Percentiles rank a stretch among this genome's conserved stretches.
Evolutionary conservation across 768 basidiomycete species (phyloP).

Genomic region (Hypholoma fasciculare): DNA sequence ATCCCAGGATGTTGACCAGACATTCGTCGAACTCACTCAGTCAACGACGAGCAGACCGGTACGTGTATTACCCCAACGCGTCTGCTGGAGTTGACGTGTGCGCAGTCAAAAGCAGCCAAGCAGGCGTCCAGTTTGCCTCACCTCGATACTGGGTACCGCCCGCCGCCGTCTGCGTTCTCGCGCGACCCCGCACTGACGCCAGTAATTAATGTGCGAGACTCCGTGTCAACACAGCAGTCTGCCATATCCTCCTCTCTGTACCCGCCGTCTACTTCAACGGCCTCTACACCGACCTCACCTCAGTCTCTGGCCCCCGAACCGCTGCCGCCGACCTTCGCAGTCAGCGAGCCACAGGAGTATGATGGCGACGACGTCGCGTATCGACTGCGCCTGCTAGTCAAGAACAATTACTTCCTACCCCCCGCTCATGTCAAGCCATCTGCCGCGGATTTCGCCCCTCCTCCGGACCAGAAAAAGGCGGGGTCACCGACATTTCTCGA

Average conservation of each 20-base stretch:
- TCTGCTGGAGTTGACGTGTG: slow-evolving; percentile 12
- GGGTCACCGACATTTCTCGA: slow-evolving; percentile 64
- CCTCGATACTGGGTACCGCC: slow-evolving; percentile 32
- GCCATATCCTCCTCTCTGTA: slow-evolving; percentile 76
- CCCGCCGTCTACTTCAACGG: slow-evolving; percentile 68
- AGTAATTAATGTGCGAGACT: slow-evolving; percentile 49
- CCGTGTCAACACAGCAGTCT: slow-evolving; percentile 63
- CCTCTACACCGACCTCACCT: slow-evolving; percentile 61
- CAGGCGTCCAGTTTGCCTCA: slow-evolving; percentile 29
- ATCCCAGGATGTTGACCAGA: slow-evolving; percentile 25
- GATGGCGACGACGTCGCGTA: slow-evolving; percentile 82
- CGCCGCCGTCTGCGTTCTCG: slow-evolving; percentile 48
- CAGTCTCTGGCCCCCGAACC: slow-evolving; percentile 49
- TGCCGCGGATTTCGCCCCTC: slow-evolving; percentile 57
- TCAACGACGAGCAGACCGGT: slow-evolving; percentile 33
- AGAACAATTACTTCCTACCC: slow-evolving; percentile 87
- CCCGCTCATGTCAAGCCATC: slow-evolving; percentile 85
- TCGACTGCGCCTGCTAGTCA: slow-evolving; percentile 79
- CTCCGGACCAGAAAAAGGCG: slow-evolving; percentile 42
- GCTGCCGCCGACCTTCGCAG: slow-evolving; percentile 49
- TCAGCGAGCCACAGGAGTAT: slow-evolving; percentile 49
- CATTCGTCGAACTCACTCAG: slow-evolving; percentile 27
- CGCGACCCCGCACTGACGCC: slow-evolving; percentile 47
- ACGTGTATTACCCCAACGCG: slow-evolving; percentile 22
- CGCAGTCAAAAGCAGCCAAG: slow-evolving; percentile 33